These are phyloP conservation scores for Podila verticillata DNA, from an alignment of 192 early-diverging fungal species.

Conservation along the genomic window DNA sequence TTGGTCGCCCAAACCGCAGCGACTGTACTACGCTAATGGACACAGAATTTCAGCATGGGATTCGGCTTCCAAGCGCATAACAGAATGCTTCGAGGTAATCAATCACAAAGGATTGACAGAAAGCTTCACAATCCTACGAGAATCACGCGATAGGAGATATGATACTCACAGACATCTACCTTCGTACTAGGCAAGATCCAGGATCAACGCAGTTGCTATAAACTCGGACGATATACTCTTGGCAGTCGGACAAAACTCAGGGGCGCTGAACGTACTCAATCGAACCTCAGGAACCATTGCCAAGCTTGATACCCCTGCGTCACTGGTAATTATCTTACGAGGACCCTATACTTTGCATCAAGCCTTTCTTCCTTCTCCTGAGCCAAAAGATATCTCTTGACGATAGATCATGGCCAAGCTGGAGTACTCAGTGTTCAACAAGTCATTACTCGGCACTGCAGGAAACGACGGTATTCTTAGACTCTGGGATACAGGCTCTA, in stretches of 20 bases:
- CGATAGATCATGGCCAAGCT: constrained; percentile 29
- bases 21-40: constrained; percentile 39
- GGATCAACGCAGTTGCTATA: constrained; percentile 27
- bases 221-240: constrained; percentile 35
- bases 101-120: background rate
- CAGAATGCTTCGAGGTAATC: constrained; percentile 33
- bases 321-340: constrained; percentile 11
- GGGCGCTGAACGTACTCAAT: constrained; percentile 29
- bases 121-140: background rate
- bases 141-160: too few relatives aligned
- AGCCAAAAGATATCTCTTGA: background rate
- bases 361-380: background rate
- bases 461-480: constrained; percentile 54
- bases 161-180: too few relatives aligned
- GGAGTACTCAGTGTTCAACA: constrained; percentile 50
- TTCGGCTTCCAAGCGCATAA: background rate
- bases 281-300: constrained; percentile 19
- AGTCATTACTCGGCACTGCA: constrained; percentile 48
- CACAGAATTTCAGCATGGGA: constrained; percentile 40
- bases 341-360: background rate
- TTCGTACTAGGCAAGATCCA: constrained; percentile 16
- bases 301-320: constrained; percentile 27
- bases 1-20: constrained; percentile 33
- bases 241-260: constrained; percentile 32
- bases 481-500: constrained; percentile 51